phyloP scores from a whole-genome alignment of 2,329 filamentous ascomycete genomes.

The Chalaropsis ovoidea region DNA sequence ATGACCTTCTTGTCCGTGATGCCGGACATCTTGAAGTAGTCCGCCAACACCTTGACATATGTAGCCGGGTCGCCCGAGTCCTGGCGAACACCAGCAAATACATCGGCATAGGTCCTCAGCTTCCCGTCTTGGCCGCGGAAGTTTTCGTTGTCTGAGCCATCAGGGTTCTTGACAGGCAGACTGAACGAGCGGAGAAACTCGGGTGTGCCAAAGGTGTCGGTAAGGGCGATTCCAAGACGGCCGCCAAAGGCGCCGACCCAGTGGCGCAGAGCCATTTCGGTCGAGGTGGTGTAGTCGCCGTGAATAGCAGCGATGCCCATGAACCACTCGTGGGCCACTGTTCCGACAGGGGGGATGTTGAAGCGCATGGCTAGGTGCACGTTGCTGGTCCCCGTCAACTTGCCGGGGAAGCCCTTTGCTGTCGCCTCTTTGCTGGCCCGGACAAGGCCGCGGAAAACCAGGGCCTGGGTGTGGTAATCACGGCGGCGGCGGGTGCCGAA shows the following conservation, averaged over 20 bases:
- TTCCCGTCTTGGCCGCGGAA: slow-evolving; percentile 36
- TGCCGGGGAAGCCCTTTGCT: slow-evolving; percentile 55
- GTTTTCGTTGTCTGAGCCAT: slow-evolving; percentile 36
- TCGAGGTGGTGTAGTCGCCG: slow-evolving; percentile 72
- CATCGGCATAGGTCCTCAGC: slow-evolving; percentile 61
- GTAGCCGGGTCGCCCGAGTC: slow-evolving; percentile 78
- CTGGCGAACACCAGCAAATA: slow-evolving; percentile 76
- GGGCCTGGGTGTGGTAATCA: slow-evolving; percentile 88
- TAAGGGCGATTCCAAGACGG: slow-evolving; percentile 77
- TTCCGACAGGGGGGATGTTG: slow-evolving; percentile 73
- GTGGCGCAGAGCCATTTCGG: slow-evolving; percentile 71
- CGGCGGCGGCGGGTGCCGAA: slow-evolving; percentile 83
- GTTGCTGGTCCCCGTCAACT: slow-evolving; percentile 83
- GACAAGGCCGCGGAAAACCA: slow-evolving; percentile 80
- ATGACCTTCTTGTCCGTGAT: slow-evolving; percentile 76
- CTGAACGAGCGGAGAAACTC: slow-evolving; percentile 80
- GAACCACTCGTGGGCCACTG: slow-evolving; percentile 94
- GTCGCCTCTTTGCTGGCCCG: slow-evolving; percentile 63
- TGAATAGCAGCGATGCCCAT: slow-evolving; percentile 95
- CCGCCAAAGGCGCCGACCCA: slow-evolving; percentile 88
- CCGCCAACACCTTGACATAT: slow-evolving; percentile 67
- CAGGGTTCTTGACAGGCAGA: slow-evolving; percentile 45
- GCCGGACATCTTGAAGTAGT: slow-evolving; percentile 67
- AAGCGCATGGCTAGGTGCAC: slow-evolving; percentile 96
- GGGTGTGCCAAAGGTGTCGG: slow-evolving; percentile 90